Conservation (phyloP, 1,284 basidiomycete genomes). For the Microbotryum violaceum region DNA sequence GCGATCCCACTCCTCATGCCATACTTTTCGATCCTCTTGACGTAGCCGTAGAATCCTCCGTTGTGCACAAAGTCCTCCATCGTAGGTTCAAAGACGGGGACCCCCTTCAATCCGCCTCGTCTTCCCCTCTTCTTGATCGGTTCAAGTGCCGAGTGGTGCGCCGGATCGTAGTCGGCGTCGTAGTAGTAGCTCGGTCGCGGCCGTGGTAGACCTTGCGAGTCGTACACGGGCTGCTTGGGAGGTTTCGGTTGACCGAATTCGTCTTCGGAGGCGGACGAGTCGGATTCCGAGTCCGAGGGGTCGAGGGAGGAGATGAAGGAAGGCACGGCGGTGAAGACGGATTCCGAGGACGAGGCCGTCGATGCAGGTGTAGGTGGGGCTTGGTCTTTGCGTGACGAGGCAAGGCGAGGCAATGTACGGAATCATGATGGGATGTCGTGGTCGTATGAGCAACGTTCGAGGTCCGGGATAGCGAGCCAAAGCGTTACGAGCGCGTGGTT, state of each 20-base stretch:
- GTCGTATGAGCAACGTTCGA: no score
- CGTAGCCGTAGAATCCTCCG: conserved; percentile 76
- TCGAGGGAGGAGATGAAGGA: conserved; percentile 24
- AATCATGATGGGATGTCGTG: no score
- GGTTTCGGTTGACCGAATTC: conserved; percentile 22
- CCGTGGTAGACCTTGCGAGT: conserved; percentile 15
- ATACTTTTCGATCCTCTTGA: conserved; percentile 77
- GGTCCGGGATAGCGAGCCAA: no score
- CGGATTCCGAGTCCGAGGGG: conserved; percentile 15
- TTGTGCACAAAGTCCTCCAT: conserved; percentile 49
- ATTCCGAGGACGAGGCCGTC: conserved; percentile 1
- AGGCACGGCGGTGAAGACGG: conserved; percentile 15
- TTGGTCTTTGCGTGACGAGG: not conserved
- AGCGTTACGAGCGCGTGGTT: no score
- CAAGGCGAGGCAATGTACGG: no score
- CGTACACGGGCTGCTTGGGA: conserved; percentile 1
- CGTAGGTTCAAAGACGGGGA: conserved; percentile 86
- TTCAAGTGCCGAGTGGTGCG: conserved; percentile 7
- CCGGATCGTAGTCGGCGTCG: conserved; percentile 30
- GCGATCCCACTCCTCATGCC: conserved; percentile 80
- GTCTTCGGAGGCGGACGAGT: conserved; percentile 29
- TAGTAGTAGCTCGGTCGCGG: conserved; percentile 32
- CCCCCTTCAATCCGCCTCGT: conserved; percentile 48
- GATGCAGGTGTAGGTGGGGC: conserved; percentile 10
- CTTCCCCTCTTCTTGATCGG: conserved; percentile 26